Evolutionary conservation across 73 alveolate species (phyloP), one percentile per base, ranked within the genome.

Genomic region (Effrenium voratum): DNA sequence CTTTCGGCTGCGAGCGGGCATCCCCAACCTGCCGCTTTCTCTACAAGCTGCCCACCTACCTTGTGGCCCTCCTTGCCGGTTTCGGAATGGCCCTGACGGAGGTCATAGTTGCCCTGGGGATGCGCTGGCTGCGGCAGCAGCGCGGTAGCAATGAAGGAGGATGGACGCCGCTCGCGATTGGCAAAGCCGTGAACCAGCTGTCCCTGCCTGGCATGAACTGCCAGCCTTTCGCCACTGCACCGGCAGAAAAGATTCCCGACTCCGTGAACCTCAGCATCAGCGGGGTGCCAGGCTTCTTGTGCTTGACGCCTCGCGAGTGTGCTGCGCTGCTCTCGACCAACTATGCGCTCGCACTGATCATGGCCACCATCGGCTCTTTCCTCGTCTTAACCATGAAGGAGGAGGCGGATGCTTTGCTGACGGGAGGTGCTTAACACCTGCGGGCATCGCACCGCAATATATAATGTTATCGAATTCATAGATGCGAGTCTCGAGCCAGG

Each of bases 161-260:
- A n/a, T 68, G 80, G 38, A 30, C 38, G 3, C 77, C 77, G 5
- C 43, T 40, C 28, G 77, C 77, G 40, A 30, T 66, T 36, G 28
- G 77, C 43, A 72, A 72, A 0, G 82, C 82, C 45, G 13, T 72
- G 82, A 72, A 72, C 47, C 82, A 72, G 82, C 49, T 72, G 49
- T 38, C 82, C 13, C 82, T 72, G 1, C 82, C 82, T 5, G 82
- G 82, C 82, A 72, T 36, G 47, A 22, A 72, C 82, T 72, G 82
- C 82, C 82, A 72, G 82, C 82, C 82, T 72, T 72, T 8, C 82
- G 82, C 82, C 46, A 72, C 82, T 36, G 82, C 82, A 72, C 13
- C 13, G 82, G 82, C 82, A 15, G 82, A 8, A 72, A 32, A 72
- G 50, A 72, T 72, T 47, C 82, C 82, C 1, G 82, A 72, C 32